These are phyloP conservation scores for Symmetrospora coprosmae DNA, from an alignment of 768 basidiomycete species.

Conservation along the genomic window DNA sequence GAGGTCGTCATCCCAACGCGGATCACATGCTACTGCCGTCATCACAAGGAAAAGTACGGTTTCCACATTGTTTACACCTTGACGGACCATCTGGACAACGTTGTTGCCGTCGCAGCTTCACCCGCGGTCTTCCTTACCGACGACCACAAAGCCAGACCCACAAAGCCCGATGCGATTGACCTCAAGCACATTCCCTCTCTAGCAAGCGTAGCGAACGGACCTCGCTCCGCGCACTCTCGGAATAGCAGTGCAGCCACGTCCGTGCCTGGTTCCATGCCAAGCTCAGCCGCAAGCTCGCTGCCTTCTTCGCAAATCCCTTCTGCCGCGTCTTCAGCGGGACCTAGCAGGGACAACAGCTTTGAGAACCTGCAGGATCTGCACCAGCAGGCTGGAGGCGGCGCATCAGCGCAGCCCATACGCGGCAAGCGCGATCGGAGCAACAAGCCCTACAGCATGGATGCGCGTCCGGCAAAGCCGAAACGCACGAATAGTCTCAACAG, in stretches of 20 bases:
- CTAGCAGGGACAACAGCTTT: constrained; percentile 17
- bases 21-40: constrained; percentile 95
- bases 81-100: constrained; percentile 59
- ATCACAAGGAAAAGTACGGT: constrained; percentile 92
- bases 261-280: neutral
- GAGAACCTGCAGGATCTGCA: constrained; percentile 7
- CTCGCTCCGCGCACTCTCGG: neutral
- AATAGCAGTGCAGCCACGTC: constrained; percentile 6
- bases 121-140: constrained; percentile 97
- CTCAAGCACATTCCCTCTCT: neutral
- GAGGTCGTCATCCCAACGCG: constrained; percentile 79
- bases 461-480: constrained; percentile 21
- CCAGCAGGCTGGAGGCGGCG: neutral
- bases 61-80: constrained; percentile 59
- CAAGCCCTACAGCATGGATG: constrained; percentile 32
- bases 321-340: constrained; percentile 1
- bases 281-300: neutral
- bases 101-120: constrained; percentile 67
- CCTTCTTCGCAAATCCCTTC: constrained; percentile 12
- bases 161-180: constrained; percentile 14
- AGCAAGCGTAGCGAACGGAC: constrained; percentile 9
- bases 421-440: neutral
- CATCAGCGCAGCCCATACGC: neutral
- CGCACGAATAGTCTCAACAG: constrained; percentile 21
- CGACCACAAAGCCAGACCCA: constrained; percentile 69